Conservation (phyloP, 257 asterid genomes). For the Cordia subcordata region DNA sequence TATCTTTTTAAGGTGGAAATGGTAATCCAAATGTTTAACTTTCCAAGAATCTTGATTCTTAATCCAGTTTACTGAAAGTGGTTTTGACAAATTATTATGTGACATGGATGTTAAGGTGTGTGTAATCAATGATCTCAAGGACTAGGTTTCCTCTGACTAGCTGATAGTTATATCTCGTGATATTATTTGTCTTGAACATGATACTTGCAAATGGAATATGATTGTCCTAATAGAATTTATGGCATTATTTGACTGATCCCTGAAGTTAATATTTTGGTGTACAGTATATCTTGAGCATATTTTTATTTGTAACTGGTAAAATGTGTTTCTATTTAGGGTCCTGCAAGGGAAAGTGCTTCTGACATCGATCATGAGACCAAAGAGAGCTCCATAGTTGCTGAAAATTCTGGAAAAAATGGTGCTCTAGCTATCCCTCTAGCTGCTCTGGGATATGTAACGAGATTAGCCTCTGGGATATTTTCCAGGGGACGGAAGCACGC, state of each 20-base stretch:
- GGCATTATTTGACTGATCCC: not conserved
- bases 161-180: too few species aligned
- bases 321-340: slow-evolving; percentile 40
- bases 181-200: too few species aligned
- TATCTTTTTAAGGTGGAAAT: too few species aligned
- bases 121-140: too few species aligned
- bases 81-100: too few species aligned
- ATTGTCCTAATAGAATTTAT: too few species aligned
- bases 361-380: slow-evolving; percentile 45
- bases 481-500: slow-evolving; percentile 59
- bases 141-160: too few species aligned
- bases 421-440: slow-evolving; percentile 85
- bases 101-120: too few species aligned
- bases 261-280: not conserved
- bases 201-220: too few species aligned
- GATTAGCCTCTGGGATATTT: slow-evolving; percentile 89
- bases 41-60: too few species aligned
- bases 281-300: not conserved
- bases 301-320: slow-evolving; percentile 2
- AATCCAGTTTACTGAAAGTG: too few species aligned
- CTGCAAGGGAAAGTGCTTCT: slow-evolving; percentile 34
- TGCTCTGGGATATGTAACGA: slow-evolving; percentile 84
- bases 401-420: slow-evolving; percentile 64
- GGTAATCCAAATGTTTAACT: too few species aligned
- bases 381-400: slow-evolving; percentile 38